Conservation (phyloP, 2,329 filamentous ascomycete species). For the Cladobotryum protrusum region DNA sequence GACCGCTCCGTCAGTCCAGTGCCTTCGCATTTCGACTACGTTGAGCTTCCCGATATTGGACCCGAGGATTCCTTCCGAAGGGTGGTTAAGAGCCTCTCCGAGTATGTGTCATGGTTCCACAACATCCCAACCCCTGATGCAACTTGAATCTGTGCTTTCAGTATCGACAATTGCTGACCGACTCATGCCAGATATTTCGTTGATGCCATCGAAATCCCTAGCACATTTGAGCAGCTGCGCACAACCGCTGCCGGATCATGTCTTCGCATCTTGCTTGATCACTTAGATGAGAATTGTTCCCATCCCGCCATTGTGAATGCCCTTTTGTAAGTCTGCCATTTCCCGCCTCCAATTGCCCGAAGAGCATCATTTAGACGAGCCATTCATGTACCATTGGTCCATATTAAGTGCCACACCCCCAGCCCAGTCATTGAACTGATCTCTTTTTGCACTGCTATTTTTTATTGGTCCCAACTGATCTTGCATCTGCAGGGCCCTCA, state of each 20-base stretch:
- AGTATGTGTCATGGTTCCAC: constrained; percentile 37
- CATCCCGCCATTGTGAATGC: constrained; percentile 68
- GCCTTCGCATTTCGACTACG: constrained; percentile 25
- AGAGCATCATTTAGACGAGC: too few relatives aligned
- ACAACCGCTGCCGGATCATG: constrained; percentile 57
- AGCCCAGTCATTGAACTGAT: background rate
- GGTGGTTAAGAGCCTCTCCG: constrained; percentile 61
- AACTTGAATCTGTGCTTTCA: background rate
- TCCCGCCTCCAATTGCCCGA: too few relatives aligned
- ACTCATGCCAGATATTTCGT: constrained; percentile 50
- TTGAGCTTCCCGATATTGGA: constrained; percentile 49
- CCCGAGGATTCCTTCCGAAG: constrained; percentile 55
- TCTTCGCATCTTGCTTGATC: constrained; percentile 53
- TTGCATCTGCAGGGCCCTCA: constrained; percentile 55
- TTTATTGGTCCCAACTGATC: constrained; percentile 6
- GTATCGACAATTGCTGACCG: constrained; percentile 1
- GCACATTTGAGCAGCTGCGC: constrained; percentile 67
- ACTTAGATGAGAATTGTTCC: constrained; percentile 56
- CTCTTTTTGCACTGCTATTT: too few relatives aligned
- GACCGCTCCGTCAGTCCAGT: constrained; percentile 31
- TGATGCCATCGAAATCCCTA: constrained; percentile 56
- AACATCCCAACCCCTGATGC: background rate
- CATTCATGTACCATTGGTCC: background rate
- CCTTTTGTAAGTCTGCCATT: constrained; percentile 52
- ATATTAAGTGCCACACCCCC: background rate